Base-by-base conservation (phyloP, 1,284 basidiomycete species). In the Ceratobasidium sp. region DNA sequence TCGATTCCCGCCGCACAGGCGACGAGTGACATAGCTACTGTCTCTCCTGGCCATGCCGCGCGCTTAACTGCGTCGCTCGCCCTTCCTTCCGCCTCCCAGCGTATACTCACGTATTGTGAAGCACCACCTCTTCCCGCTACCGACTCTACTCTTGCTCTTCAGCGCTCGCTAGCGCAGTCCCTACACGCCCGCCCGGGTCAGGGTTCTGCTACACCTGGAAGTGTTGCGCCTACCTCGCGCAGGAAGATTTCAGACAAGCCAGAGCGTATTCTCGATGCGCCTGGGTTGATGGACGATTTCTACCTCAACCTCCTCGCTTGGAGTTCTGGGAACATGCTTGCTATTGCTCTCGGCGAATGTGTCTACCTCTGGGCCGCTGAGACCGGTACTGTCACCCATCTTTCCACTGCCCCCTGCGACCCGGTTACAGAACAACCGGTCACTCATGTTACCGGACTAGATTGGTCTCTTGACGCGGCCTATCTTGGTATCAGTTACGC, bases 301-400 rank as follows among this genome's bases (percentile, higher is more conserved):
- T 99, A 99, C 84, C 91, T 98, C 82, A 99, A 99, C 84, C 88
- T 99, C 48, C 86, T 99, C 77, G 90, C 93, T 59, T 99, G 97
- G 97, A 94, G 93, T 50, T 89, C 89, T 44, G 90, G 91, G 78
- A 99, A 99, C 85, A 87, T 93, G 46, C 91, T 99, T 3, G 96
- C 94, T 0, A 96, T 98, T 78, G 96, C 94, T 0, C 89, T 98
- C 3, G 93, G 91, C 42, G 90, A 92, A 59, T 88, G 89, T 68
- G 94, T 93, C 0, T 99, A 97, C 84, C 90, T 97, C 73, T 99
- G 97, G 98, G 93, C 92, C 81, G 97, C 96, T 0, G 95, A 97
- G 82, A 93, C 93, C 0, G 97, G 97, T 2, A 86, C 89, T 6
- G 97, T 99, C 10, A 87, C 88, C 26, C 91, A 91, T 67, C 87